Evolutionary conservation across 176 grass and related monocot genomes (phyloP).

Genomic region (Ampelocalamus luodianensis): DNA sequence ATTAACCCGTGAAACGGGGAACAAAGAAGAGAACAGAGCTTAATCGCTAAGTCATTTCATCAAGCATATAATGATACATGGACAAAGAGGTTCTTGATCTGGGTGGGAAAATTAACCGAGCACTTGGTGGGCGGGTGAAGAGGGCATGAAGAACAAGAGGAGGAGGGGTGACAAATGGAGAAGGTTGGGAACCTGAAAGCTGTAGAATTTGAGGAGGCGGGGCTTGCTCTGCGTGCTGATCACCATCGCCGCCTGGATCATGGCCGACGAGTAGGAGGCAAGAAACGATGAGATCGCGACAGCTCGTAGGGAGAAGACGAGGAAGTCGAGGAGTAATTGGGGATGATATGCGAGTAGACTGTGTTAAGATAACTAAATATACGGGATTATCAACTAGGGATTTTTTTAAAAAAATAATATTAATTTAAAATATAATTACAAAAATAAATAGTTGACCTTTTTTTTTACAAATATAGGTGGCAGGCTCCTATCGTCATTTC

Average conservation of each 20-base stretch:
- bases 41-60: neutral
- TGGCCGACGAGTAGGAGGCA: constrained; percentile 29
- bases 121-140: constrained; percentile 4
- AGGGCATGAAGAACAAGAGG: neutral
- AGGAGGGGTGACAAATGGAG: neutral
- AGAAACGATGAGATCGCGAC: constrained; percentile 28
- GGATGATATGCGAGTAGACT: neutral
- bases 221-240: constrained; percentile 93
- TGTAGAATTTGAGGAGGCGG: constrained; percentile 93
- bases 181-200: constrained; percentile 57
- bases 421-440: too few relatives aligned
- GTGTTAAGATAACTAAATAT: too few relatives aligned
- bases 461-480: too few relatives aligned
- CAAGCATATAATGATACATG: constrained; percentile 2
- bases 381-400: too few relatives aligned
- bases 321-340: too few relatives aligned
- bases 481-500: too few relatives aligned
- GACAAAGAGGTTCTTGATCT: constrained; percentile 4
- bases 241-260: constrained; percentile 94
- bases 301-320: neutral
- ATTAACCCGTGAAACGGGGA: neutral
- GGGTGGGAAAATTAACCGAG: constrained; percentile 30
- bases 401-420: too few relatives aligned
- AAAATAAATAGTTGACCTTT: too few relatives aligned
- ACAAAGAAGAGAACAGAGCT: neutral